phyloP scores from a whole-genome alignment of 1,139 yeast species.

The Citeromyces hawaiiensis region DNA sequence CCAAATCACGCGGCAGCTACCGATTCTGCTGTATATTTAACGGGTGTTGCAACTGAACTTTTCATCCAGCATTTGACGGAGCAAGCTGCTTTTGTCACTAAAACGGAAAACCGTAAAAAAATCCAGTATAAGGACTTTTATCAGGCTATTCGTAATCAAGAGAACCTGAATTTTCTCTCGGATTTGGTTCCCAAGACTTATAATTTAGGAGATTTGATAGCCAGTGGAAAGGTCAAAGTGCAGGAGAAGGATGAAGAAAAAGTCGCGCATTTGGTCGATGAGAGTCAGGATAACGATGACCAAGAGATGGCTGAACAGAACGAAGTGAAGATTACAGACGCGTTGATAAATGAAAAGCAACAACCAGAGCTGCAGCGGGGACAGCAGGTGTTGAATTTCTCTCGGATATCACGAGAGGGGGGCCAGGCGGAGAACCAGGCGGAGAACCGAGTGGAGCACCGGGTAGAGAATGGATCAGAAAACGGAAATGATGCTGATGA shows the following conservation, averaged over 20 bases:
- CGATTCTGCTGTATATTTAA: constrained; percentile 66
- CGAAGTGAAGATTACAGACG: neutral
- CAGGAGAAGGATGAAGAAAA: constrained; percentile 4
- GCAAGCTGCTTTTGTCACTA: constrained; percentile 62
- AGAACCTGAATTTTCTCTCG: constrained; percentile 52
- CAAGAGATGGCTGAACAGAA: neutral
- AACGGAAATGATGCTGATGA: constrained; percentile 6
- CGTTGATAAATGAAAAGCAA: neutral
- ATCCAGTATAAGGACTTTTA: constrained; percentile 67
- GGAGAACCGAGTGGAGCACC: neutral
- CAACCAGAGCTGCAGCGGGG: neutral
- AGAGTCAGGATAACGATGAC: constrained; percentile 3
- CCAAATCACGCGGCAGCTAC: constrained; percentile 71
- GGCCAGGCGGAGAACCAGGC: no score
- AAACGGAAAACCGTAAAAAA: constrained; percentile 58
- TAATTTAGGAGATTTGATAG: constrained; percentile 36
- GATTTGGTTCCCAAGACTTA: constrained; percentile 59
- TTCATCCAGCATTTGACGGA: constrained; percentile 73
- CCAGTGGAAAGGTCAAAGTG: constrained; percentile 28
- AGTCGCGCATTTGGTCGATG: constrained; percentile 3
- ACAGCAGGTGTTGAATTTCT: neutral
- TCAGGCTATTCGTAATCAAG: constrained; percentile 52
- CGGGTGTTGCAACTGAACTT: constrained; percentile 80
- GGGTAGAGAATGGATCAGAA: constrained; percentile 5
- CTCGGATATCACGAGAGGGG: neutral